Evolutionary conservation across 1,284 basidiomycete species (phyloP).

Genomic region (Xanthoconium separans): DNA sequence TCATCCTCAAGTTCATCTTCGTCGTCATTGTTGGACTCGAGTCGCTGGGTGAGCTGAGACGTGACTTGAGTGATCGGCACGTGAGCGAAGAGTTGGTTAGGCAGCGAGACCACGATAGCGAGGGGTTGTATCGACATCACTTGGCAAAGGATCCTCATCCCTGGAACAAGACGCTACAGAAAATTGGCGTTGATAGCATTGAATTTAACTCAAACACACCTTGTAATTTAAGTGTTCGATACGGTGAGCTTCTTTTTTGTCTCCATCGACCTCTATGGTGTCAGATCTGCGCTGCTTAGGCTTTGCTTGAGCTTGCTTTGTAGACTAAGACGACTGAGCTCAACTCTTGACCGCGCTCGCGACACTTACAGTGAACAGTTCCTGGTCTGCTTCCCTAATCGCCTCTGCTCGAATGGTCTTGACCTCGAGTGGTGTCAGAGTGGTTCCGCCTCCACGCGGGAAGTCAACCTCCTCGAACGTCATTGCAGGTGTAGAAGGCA

Average conservation of each 20-base stretch:
- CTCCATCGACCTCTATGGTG: slow-evolving; percentile 30
- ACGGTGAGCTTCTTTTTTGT: slow-evolving; percentile 50
- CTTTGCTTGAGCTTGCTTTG: slow-evolving; percentile 11
- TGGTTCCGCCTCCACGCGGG: slow-evolving; percentile 85
- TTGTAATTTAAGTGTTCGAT: slow-evolving; percentile 97
- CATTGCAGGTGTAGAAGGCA: slow-evolving; percentile 39
- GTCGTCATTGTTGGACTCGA: slow-evolving; percentile 59
- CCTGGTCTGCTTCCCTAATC: slow-evolving; percentile 78
- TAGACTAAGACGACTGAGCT: slow-evolving; percentile 14
- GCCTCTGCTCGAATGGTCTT: slow-evolving; percentile 86
- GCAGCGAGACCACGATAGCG: slow-evolving; percentile 89
- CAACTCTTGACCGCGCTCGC: slow-evolving; percentile 7
- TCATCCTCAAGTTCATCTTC: slow-evolving; percentile 48
- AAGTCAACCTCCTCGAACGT: slow-evolving; percentile 86
- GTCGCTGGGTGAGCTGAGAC: slow-evolving; percentile 71
- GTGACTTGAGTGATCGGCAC: slow-evolving; percentile 95
- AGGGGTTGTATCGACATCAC: slow-evolving; percentile 88
- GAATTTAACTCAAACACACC: slow-evolving; percentile 38
- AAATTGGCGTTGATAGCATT: not conserved
- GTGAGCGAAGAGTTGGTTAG: slow-evolving; percentile 93
- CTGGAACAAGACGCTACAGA: slow-evolving; percentile 72
- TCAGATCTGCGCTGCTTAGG: slow-evolving; percentile 52
- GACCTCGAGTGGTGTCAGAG: slow-evolving; percentile 88
- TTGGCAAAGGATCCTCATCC: slow-evolving; percentile 87
- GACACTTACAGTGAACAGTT: slow-evolving; percentile 63